Percentiles rank a stretch among this genome's conserved stretches.
phyloP scores from a whole-genome alignment of 768 basidiomycete genomes.

The Amanita subjunquillea region DNA sequence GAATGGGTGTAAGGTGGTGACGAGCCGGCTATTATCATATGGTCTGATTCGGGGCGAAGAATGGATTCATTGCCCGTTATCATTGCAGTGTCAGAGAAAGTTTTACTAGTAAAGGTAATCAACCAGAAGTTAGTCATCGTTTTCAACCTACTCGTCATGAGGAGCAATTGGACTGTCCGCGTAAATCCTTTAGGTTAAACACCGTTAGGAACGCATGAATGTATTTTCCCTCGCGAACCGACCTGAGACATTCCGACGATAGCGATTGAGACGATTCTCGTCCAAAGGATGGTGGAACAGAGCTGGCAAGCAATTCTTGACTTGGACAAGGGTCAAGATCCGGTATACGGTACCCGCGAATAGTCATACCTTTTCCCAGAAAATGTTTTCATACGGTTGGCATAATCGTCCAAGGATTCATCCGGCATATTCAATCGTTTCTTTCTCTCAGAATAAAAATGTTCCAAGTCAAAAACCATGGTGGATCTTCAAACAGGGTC shows the following conservation, averaged over 20 bases:
- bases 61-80: background rate
- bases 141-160: background rate
- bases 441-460: constrained; percentile 48
- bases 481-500: background rate
- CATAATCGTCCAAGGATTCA: constrained; percentile 39
- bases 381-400: constrained; percentile 19
- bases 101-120: background rate
- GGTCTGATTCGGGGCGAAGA: background rate
- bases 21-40: background rate
- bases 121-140: background rate
- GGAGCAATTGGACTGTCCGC: background rate
- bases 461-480: constrained; percentile 25
- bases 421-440: constrained; percentile 41
- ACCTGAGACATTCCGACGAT: background rate
- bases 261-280: background rate
- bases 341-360: background rate
- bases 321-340: background rate
- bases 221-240: no score
- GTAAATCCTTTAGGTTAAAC: background rate
- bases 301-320: background rate
- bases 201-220: background rate
- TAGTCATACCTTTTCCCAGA: constrained; percentile 12
- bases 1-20: background rate
- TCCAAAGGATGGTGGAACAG: background rate
- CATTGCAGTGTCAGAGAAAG: no score